Evolutionary conservation across 768 basidiomycete species (phyloP).

Genomic region (Russula virescens): DNA sequence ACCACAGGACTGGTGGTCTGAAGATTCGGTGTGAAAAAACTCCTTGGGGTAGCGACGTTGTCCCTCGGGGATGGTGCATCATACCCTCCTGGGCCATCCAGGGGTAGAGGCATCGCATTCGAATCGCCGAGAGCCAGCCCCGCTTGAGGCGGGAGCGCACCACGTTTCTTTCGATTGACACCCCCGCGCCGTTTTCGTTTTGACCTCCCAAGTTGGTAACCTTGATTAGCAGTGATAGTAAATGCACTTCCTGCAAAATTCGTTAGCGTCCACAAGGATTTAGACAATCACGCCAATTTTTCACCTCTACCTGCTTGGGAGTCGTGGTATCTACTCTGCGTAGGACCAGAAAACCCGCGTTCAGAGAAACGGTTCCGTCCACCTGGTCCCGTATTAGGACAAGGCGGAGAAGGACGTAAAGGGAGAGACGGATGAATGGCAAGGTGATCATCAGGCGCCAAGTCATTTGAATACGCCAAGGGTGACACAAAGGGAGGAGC

Average conservation of each 20-base stretch:
- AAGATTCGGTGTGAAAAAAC: background rate
- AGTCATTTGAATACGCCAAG: constrained; percentile 7
- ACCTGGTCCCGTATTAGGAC: background rate
- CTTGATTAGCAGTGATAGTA: background rate
- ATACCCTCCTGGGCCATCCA: background rate
- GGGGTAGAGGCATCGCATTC: background rate
- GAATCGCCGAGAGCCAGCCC: background rate
- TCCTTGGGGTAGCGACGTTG: background rate
- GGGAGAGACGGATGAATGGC: constrained; percentile 20
- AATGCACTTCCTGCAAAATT: constrained; percentile 1
- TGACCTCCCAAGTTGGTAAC: background rate
- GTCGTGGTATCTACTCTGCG: constrained; percentile 10
- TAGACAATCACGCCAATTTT: background rate
- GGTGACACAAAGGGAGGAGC: background rate
- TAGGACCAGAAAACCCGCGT: constrained; percentile 6
- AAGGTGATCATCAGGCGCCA: constrained; percentile 13
- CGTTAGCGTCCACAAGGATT: background rate
- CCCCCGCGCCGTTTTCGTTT: constrained; percentile 20
- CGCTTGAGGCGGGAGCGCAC: background rate
- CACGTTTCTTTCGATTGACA: constrained; percentile 19
- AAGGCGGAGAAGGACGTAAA: constrained; percentile 16
- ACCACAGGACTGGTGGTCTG: background rate
- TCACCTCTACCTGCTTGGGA: constrained; percentile 11
- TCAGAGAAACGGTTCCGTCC: constrained; percentile 10
- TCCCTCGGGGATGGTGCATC: background rate